phyloP scores from a whole-genome alignment of 2,329 filamentous ascomycete species.

The Fusarium kyushuense region DNA sequence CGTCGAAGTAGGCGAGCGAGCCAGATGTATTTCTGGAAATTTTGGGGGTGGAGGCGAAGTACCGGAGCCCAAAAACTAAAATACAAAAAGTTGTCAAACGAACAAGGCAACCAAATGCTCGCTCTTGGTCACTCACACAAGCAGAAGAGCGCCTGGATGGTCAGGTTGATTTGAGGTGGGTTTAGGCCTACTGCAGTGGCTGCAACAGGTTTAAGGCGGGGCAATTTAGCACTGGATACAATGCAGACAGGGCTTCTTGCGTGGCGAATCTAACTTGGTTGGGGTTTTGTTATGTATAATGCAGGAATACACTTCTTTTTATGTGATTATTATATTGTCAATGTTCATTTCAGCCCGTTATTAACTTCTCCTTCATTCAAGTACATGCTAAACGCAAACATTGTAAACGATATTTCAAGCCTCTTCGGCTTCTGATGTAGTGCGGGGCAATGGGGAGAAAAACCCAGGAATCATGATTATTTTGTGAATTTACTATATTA shows the following conservation, averaged over 20 bases:
- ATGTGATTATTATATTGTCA: not conserved
- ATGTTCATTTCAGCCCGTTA: not conserved
- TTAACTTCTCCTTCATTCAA: not conserved
- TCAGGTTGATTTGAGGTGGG: constrained; percentile 30
- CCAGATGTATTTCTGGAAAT: constrained; percentile 31
- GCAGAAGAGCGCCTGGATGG: constrained; percentile 31
- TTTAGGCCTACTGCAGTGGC: constrained; percentile 20
- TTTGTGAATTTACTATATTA: constrained; percentile 49
- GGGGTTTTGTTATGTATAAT: constrained; percentile 22
- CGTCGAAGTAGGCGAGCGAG: constrained; percentile 37
- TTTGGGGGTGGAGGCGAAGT: constrained; percentile 22
- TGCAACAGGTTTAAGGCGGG: constrained; percentile 37
- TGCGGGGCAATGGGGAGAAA: constrained; percentile 22
- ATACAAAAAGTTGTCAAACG: constrained; percentile 29
- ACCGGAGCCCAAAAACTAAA: constrained; percentile 23
- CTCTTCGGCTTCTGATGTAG: constrained; percentile 9
- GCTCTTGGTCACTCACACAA: constrained; percentile 21
- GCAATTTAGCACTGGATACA: constrained; percentile 20
- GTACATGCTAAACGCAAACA: not conserved
- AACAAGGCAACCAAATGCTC: constrained; percentile 30
- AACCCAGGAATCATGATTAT: constrained; percentile 27
- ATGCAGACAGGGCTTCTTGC: constrained; percentile 22
- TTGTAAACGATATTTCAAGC: constrained; percentile 10
- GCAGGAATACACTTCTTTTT: constrained; percentile 25
- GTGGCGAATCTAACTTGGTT: constrained; percentile 46